Base-by-base conservation (phyloP, 345 rosid species). In the Heritiera littoralis region DNA sequence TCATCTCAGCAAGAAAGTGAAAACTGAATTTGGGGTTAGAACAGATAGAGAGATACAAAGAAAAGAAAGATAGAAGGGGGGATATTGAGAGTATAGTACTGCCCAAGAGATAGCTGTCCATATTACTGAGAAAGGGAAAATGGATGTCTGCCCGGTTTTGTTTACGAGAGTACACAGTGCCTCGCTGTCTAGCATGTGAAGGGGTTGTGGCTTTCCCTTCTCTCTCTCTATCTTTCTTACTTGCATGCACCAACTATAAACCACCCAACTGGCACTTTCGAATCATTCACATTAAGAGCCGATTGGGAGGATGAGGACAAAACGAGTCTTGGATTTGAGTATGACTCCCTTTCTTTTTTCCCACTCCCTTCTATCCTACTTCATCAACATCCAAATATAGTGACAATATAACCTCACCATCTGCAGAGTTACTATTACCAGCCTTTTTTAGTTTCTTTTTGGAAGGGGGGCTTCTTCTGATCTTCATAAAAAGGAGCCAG, bases 131-230 rank as follows among this genome's bases (percentile, higher is more conserved):
- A 82, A 85, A 83, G 87, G 78, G 83, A 76, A 81, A 80, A 71
- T 82, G 87, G 86, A 82, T 40, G 81, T 79, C 89, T 81, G 81
- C 82, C 83, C 73, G 63, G 86, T 87, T 87, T 86, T 80, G 87
- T 81, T 81, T 56, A 86, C 83, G 85, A 79, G 84, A 77, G 85
- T 81, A 84, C 89, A 66, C 82, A 75, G 84, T 85, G 94, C 89
- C 89, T 84, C 79, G 94, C 91, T 88, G 94, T 86, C 91, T 74
- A 80, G 83, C 92, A 89, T 86, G 94, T 90, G 92, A 81, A 80
- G 79, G 5, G 43, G 77, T 69, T 80, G 83, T 81, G 85, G 78
- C 79, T 81, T 43, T 67, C 72, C 32, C 46, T 30, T 65, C 59
- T 79, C 78, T 74, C 74, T 77, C 59, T 79, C 78, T 74, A 70